Percentiles rank a stretch among this genome's conserved stretches.
phyloP scores from a whole-genome alignment of 2,329 filamentous ascomycete species.

The Cordyceps tenuipes region DNA sequence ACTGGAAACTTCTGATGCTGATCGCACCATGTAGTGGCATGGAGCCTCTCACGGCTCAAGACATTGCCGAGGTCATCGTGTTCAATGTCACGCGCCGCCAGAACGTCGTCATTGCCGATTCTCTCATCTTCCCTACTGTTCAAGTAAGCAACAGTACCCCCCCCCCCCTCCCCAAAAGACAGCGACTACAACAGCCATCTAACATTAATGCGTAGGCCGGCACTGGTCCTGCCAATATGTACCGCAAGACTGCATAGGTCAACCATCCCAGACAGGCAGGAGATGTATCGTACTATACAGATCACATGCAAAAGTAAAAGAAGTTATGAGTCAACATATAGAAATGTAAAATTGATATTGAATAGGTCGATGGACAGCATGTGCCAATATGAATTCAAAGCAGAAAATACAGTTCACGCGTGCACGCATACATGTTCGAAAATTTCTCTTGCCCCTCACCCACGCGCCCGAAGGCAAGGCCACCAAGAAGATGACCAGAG shows the following conservation, averaged over 20 bases:
- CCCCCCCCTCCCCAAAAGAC: not conserved
- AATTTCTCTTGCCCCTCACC: constrained; percentile 34
- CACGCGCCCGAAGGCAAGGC: constrained; percentile 23
- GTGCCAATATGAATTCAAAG: not conserved
- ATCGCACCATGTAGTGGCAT: constrained; percentile 43
- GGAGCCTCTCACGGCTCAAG: constrained; percentile 78
- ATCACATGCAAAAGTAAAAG: not conserved
- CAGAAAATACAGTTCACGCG: not conserved
- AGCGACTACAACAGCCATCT: not conserved
- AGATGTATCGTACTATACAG: too few species aligned
- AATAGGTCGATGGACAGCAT: not conserved
- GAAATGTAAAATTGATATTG: not conserved
- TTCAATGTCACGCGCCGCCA: constrained; percentile 77
- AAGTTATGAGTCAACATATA: constrained; percentile 6
- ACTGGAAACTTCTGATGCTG: not conserved
- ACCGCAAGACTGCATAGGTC: constrained; percentile 3
- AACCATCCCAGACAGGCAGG: not conserved
- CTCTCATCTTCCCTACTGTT: constrained; percentile 79
- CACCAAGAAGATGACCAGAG: constrained; percentile 16
- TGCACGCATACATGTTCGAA: constrained; percentile 26
- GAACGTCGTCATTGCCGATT: constrained; percentile 86
- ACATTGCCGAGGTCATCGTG: constrained; percentile 85
- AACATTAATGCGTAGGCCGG: not conserved
- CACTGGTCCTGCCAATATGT: constrained; percentile 1
- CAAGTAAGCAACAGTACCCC: constrained; percentile 48